Conservation (phyloP, 2,329 filamentous ascomycete genomes). For the Aspergillus tubingensis region DNA sequence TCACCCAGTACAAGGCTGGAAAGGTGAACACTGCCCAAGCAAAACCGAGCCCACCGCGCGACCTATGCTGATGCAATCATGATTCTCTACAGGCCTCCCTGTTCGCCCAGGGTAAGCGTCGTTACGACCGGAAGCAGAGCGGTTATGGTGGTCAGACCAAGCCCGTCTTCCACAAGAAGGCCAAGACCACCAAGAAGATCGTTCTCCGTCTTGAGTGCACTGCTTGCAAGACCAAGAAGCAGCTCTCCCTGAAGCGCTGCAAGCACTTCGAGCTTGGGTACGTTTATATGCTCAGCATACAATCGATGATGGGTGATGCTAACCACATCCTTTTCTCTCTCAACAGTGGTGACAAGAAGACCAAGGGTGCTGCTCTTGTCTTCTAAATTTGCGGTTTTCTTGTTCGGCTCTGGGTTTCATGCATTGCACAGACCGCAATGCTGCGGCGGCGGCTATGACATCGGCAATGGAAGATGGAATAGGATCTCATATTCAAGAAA, state of each 20-base stretch:
- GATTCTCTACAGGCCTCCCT: conserved; percentile 68
- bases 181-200: conserved; percentile 99
- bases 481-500: conserved; percentile 44
- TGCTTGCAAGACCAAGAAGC: conserved; percentile 95
- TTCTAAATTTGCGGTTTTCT: conserved; percentile 72
- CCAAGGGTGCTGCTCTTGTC: conserved; percentile 99
- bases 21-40: conserved; percentile 61
- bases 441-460: conserved; percentile 40
- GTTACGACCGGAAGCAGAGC: conserved; percentile 98
- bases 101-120: conserved; percentile 98
- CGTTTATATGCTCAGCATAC: conserved; percentile 41
- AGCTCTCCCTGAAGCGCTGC: conserved; percentile 98
- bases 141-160: conserved; percentile 99
- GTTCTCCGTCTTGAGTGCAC: conserved; percentile 98
- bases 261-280: conserved; percentile 99
- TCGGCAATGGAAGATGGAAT: conserved; percentile 47
- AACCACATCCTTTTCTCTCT: conserved; percentile 35
- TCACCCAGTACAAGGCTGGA: conserved; percentile 95
- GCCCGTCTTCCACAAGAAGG: conserved; percentile 99
- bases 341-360: conserved; percentile 99
- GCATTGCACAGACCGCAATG: conserved; percentile 40
- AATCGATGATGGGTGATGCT: conserved; percentile 34
- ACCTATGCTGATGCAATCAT: conserved; percentile 28
- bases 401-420: conserved; percentile 47
- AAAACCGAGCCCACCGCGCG: conserved; percentile 17